These are phyloP conservation scores for Acer saccharum DNA, from an alignment of 345 rosid species.

Conservation along the genomic window DNA sequence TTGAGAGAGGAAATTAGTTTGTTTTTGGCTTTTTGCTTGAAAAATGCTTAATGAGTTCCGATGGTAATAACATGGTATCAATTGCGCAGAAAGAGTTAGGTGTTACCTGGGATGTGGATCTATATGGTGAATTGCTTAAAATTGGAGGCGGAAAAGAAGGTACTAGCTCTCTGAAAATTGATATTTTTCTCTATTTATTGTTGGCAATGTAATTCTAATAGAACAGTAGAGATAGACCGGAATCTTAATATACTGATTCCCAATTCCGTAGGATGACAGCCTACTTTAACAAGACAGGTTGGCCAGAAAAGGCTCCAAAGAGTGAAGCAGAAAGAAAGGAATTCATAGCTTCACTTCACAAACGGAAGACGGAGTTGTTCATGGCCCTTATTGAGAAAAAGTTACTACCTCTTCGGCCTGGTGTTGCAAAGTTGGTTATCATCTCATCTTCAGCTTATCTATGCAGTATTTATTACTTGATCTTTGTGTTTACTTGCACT, in stretches of 20 bases:
- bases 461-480: neutral
- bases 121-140: slow-evolving; percentile 89
- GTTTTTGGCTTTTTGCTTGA: too few species aligned
- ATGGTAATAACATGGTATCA: neutral
- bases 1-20: neutral
- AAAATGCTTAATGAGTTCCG: neutral
- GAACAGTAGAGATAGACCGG: neutral
- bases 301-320: slow-evolving; percentile 95
- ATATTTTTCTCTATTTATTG: neutral
- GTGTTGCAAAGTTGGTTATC: slow-evolving; percentile 75
- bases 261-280: slow-evolving; percentile 79
- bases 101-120: slow-evolving; percentile 90
- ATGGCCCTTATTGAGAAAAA: slow-evolving; percentile 90
- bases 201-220: neutral
- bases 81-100: slow-evolving; percentile 68
- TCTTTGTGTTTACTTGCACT: neutral
- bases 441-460: slow-evolving; percentile 20
- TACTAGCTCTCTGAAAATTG: slow-evolving; percentile 9
- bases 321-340: slow-evolving; percentile 82
- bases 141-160: slow-evolving; percentile 99
- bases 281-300: slow-evolving; percentile 81
- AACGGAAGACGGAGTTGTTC: slow-evolving; percentile 83
- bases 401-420: slow-evolving; percentile 87
- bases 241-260: neutral
- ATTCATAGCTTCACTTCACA: slow-evolving; percentile 90